phyloP scores from a whole-genome alignment of 1,284 basidiomycete genomes.

The Fistulinella cinereoalba region DNA sequence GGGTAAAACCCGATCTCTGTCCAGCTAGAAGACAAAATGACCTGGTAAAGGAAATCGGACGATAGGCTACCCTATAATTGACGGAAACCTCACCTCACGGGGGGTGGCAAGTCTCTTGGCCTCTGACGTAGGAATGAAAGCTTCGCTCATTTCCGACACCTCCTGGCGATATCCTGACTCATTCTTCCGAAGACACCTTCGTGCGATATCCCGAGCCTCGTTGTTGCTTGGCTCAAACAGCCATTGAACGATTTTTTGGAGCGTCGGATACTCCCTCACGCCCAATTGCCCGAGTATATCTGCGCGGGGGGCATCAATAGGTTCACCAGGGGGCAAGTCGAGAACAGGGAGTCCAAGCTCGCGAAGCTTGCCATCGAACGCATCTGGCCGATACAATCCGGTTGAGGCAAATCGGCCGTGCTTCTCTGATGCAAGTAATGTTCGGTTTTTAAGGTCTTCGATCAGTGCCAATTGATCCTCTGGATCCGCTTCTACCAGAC shows the following conservation, averaged over 20 bases:
- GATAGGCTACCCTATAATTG: not conserved
- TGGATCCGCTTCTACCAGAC: not conserved
- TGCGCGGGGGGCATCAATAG: not conserved
- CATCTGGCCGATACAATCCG: constrained; percentile 16
- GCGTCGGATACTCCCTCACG: constrained; percentile 12
- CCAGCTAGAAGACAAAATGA: not conserved
- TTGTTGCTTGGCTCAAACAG: not conserved
- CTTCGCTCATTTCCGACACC: constrained; percentile 6
- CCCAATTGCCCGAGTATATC: constrained; percentile 10
- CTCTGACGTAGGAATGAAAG: constrained; percentile 22
- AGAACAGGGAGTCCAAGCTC: constrained; percentile 22
- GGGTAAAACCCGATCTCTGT: not conserved
- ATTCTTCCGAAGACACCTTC: constrained; percentile 13
- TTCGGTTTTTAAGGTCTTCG: constrained; percentile 4
- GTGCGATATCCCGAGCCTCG: constrained; percentile 1
- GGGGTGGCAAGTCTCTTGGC: constrained; percentile 1
- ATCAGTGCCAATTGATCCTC: too few relatives aligned
- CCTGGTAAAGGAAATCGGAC: not conserved
- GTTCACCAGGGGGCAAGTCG: not conserved
- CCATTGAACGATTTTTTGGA: constrained; percentile 3
- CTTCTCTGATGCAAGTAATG: constrained; percentile 10
- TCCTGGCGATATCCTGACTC: constrained; percentile 19
- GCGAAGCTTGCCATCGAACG: constrained; percentile 1
- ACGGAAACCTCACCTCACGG: constrained; percentile 8
- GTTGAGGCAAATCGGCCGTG: constrained; percentile 7